Evolutionary conservation across 176 grass and related monocot genomes (phyloP).

Genomic region (Puya raimondii): DNA sequence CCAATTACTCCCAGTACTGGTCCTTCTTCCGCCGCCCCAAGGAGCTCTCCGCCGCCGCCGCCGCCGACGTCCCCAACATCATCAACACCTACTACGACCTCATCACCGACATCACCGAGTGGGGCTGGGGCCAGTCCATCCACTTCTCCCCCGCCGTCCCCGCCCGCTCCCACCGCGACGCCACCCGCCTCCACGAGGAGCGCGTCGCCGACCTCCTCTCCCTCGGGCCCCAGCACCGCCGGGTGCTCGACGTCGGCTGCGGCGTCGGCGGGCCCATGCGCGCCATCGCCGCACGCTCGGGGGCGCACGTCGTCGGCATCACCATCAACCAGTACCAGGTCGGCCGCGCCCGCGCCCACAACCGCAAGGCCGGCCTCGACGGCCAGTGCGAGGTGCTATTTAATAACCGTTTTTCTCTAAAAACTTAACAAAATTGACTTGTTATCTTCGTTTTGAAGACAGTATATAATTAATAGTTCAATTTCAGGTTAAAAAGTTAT

Average conservation of each 20-base stretch:
- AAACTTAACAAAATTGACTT: too few relatives aligned
- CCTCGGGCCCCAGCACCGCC: neutral
- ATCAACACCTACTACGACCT: slow-evolving; percentile 20
- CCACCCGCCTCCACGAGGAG: slow-evolving; percentile 21
- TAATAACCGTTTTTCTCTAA: neutral
- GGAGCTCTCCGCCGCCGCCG: neutral
- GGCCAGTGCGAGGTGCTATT: slow-evolving; percentile 2
- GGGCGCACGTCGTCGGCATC: slow-evolving; percentile 8
- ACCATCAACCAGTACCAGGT: slow-evolving; percentile 24
- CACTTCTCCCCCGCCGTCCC: slow-evolving; percentile 15
- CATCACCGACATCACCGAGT: slow-evolving; percentile 15
- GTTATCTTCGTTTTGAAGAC: too few relatives aligned
- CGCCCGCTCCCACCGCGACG: slow-evolving; percentile 10
- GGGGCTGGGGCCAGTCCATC: slow-evolving; percentile 18
- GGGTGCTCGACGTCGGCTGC: slow-evolving; percentile 12
- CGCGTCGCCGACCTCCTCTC: slow-evolving; percentile 9
- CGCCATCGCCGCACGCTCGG: slow-evolving; percentile 12
- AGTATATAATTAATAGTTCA: too few relatives aligned
- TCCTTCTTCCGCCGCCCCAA: slow-evolving; percentile 1
- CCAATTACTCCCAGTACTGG: neutral
- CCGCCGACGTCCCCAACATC: neutral
- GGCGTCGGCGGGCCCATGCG: slow-evolving; percentile 21
- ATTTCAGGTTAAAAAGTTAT: too few relatives aligned
- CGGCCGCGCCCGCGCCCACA: slow-evolving; percentile 3
- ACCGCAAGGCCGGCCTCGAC: slow-evolving; percentile 5